These are phyloP conservation scores for Exophiala aquamarina DNA, from an alignment of 2,329 filamentous ascomycete species.

Conservation along the genomic window DNA sequence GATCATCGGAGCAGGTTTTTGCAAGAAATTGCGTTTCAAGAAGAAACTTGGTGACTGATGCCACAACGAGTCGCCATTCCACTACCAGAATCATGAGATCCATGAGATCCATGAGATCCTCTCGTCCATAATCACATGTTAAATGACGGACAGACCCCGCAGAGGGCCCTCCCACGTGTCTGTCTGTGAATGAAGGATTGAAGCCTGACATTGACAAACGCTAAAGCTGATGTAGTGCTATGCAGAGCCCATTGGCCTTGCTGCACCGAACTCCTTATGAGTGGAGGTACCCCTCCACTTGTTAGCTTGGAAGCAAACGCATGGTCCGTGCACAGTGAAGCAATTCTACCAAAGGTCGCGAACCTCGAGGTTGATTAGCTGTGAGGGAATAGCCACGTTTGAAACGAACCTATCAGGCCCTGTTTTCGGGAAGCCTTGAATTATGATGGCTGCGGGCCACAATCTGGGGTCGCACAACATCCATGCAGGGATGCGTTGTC, in stretches of 20 bases:
- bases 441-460: background rate
- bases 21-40: background rate
- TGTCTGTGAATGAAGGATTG: conserved; percentile 6
- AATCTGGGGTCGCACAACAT: background rate
- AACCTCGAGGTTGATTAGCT: background rate
- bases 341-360: background rate
- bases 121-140: background rate
- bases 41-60: background rate
- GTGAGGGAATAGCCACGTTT: background rate
- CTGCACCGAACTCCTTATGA: background rate
- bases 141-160: background rate
- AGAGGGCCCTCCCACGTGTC: background rate
- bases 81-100: background rate
- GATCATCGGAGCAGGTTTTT: background rate
- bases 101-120: background rate
- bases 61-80: background rate
- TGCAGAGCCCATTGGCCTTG: background rate
- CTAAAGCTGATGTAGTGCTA: background rate
- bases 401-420: background rate
- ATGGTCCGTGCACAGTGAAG: background rate
- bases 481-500: conserved; percentile 1
- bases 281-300: background rate
- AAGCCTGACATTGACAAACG: background rate
- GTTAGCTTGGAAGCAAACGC: background rate
- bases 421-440: background rate